Base-by-base conservation (phyloP, 179 eudicot genomes). In the Spergularia azorica region DNA sequence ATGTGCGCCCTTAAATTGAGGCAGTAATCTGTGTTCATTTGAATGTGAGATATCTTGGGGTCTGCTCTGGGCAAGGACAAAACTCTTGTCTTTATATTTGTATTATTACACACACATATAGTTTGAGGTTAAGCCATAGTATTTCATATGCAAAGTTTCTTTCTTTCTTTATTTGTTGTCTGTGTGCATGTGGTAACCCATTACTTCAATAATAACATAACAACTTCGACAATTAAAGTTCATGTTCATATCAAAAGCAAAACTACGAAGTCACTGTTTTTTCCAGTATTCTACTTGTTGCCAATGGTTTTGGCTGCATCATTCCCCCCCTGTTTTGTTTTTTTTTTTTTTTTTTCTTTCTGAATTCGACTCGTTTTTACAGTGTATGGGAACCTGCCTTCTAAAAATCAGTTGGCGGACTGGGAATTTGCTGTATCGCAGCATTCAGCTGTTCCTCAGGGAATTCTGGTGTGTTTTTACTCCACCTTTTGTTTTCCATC, bases 391-490 rank as follows among this genome's bases (percentile, higher is more conserved):
- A 93, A 86, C 84, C 81, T 95, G 59, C 99, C 99, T 79, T 86
- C 98, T 60, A 84, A 88, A 84, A 87, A 65, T 76, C 97, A 95
- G 81, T 89, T 91, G 85, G 89, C 93, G 73, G 94, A 89, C 70
- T 95, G 99, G 99, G 98, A 95, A 81, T 94, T 91, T 77, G 87
- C 96, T 79, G 92, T 95, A 71, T 87, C 95, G 46, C 99, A 90
- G 77, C 99, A 95, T 84, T 91, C 99, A 77, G 98, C 98, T 74
- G 98, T 95, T 72, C 99, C 98, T 61, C 97, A 93, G 79, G 99
- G 98, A 81, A 76, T 92, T 76, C 80, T 95, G 96, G 99, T 95
- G 71, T 12, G 90, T 72, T 72, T 72, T 43, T 51, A 43, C 41
- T 70, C 14, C 43, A 46, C 56, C 7, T 46, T 36, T 66, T 57